Evolutionary conservation across 116 monocot genomes (phyloP).

Genomic region (Trichopus zeylanicus): DNA sequence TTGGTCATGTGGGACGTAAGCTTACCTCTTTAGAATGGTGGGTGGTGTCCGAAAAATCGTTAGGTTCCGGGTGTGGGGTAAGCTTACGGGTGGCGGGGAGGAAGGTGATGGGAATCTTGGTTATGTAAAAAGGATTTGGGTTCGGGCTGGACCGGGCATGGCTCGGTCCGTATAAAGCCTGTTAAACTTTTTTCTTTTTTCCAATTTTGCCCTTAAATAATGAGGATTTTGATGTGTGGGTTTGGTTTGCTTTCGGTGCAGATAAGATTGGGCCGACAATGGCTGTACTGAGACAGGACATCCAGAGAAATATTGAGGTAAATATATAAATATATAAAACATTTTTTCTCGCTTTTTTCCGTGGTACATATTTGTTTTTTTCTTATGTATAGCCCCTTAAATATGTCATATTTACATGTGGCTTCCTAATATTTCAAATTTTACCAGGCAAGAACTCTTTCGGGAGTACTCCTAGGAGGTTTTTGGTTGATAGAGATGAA

Average conservation of each 20-base stretch:
- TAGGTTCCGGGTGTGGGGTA: no score
- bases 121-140: no score
- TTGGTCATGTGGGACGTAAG: background rate
- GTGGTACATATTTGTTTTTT: background rate
- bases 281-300: conserved; percentile 68
- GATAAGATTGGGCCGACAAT: conserved; percentile 97
- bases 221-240: background rate
- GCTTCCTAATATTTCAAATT: no score
- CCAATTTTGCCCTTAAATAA: background rate
- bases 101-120: background rate
- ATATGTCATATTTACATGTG: no score
- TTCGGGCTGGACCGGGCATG: no score
- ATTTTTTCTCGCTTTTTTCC: background rate
- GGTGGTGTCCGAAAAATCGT: no score
- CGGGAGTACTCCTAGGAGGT: no score
- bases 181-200: background rate
- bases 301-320: conserved; percentile 80
- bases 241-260: conserved; percentile 22
- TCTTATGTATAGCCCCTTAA: background rate
- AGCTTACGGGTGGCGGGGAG: background rate
- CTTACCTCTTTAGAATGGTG: background rate
- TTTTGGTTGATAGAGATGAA: no score
- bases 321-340: background rate
- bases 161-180: no score
- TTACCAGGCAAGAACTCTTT: no score